These are phyloP conservation scores for Petasospora rhodanensis DNA, from an alignment of 1,139 yeast genomes.

Conservation along the genomic window DNA sequence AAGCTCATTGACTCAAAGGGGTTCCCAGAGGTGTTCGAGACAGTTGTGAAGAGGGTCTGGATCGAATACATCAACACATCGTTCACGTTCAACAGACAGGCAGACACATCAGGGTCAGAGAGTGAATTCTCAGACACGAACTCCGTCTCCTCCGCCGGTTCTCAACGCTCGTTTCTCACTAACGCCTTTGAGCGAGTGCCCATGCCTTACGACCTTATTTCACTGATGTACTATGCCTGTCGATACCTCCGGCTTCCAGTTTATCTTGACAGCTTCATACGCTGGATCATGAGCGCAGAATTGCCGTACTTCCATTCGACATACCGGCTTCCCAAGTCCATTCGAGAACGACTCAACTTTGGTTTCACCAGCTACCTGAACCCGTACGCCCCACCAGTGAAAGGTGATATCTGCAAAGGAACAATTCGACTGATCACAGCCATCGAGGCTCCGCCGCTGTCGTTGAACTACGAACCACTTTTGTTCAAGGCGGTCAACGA, in stretches of 20 bases:
- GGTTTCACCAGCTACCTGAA: too few relatives aligned
- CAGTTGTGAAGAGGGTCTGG: slow-evolving; percentile 34
- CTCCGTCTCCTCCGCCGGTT: too few relatives aligned
- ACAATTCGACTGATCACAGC: not conserved
- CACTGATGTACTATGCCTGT: slow-evolving; percentile 2
- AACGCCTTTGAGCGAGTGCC: too few relatives aligned
- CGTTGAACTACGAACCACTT: slow-evolving; percentile 32
- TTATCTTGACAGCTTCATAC: slow-evolving; percentile 2
- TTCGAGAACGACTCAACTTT: too few relatives aligned
- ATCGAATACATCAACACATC: not conserved
- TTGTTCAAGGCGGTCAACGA: slow-evolving; percentile 31
- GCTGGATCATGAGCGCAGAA: slow-evolving; percentile 19
- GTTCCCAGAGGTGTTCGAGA: slow-evolving; percentile 35
- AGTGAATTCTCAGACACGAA: too few relatives aligned
- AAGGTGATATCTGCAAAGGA: slow-evolving; percentile 14
- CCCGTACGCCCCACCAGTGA: slow-evolving; percentile 13
- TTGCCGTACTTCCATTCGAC: slow-evolving; percentile 33
- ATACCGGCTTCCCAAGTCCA: slow-evolving; percentile 18
- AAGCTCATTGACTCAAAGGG: slow-evolving; percentile 33
- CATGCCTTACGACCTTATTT: too few relatives aligned
- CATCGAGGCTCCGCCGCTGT: not conserved
- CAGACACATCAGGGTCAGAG: slow-evolving; percentile 1
- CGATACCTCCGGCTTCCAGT: slow-evolving; percentile 3
- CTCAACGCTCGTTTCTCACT: too few relatives aligned
- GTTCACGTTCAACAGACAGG: not conserved